These are phyloP conservation scores for Cadophora malorum DNA, from an alignment of 2,329 filamentous ascomycete species.

Conservation along the genomic window DNA sequence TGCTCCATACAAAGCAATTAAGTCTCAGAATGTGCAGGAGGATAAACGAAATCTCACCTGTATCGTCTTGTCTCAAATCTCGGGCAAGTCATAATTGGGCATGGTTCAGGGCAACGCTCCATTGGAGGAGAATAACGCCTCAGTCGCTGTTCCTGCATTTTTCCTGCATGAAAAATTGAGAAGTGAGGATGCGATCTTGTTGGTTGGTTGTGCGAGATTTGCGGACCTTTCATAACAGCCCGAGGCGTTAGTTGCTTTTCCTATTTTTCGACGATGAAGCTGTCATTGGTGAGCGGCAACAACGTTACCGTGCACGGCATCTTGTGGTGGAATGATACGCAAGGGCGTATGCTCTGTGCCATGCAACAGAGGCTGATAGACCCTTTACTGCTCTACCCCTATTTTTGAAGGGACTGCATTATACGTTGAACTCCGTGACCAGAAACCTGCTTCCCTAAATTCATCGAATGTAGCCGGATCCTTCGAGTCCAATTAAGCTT, in stretches of 20 bases:
- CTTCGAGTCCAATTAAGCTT: background rate
- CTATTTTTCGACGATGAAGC: background rate
- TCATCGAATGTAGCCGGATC: background rate
- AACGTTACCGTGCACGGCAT: background rate
- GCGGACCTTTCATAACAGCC: background rate
- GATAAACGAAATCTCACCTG: too few relatives aligned
- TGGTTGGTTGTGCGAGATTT: background rate
- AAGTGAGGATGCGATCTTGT: background rate
- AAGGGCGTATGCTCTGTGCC: too few relatives aligned
- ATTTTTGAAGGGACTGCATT: background rate
- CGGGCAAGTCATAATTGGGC: background rate
- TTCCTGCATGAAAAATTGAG: background rate
- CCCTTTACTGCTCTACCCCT: background rate
- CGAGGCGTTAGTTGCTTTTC: background rate
- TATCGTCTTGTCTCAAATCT: slow-evolving; percentile 10
- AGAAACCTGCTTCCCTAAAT: background rate
- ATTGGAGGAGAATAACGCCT: background rate
- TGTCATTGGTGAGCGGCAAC: background rate
- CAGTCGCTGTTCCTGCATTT: slow-evolving; percentile 2
- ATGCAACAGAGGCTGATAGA: too few relatives aligned
- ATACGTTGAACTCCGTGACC: background rate
- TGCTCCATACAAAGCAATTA: background rate
- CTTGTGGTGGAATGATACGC: too few relatives aligned
- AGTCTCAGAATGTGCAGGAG: background rate
- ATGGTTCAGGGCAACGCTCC: background rate